Percentiles rank a stretch among this genome's conserved stretches.
phyloP scores from a whole-genome alignment of 768 basidiomycete species.

The Suillus subluteus region DNA sequence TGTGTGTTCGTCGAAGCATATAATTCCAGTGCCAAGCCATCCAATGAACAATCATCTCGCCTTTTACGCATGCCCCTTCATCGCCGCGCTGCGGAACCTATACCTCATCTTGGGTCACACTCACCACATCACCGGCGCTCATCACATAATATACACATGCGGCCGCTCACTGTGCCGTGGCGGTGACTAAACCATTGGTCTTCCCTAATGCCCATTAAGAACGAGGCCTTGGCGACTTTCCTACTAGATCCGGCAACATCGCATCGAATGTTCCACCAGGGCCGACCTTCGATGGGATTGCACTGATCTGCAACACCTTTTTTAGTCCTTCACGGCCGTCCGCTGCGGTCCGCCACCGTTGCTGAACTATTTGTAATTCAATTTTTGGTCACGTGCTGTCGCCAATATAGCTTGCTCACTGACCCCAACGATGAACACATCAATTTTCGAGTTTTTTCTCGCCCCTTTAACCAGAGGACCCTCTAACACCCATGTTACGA shows the following conservation, averaged over 20 bases:
- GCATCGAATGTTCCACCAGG: slow-evolving; percentile 19
- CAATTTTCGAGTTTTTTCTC: slow-evolving; percentile 5
- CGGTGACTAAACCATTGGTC: slow-evolving; percentile 4
- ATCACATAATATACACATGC: slow-evolving; percentile 12
- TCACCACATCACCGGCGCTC: slow-evolving; percentile 11
- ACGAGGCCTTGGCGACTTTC: slow-evolving; percentile 16
- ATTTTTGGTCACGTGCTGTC: slow-evolving; percentile 8
- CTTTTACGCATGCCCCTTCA: slow-evolving; percentile 12
- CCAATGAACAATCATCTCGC: slow-evolving; percentile 11
- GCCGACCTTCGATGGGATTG: slow-evolving; percentile 18
- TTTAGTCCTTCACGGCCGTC: slow-evolving; percentile 20
- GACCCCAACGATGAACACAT: slow-evolving; percentile 28
- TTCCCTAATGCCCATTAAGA: slow-evolving; percentile 8
- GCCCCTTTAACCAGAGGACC: neutral
- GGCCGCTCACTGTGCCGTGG: slow-evolving; percentile 3
- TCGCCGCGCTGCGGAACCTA: slow-evolving; percentile 8
- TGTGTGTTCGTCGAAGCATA: slow-evolving; percentile 6
- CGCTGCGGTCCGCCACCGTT: slow-evolving; percentile 16
- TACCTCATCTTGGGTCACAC: slow-evolving; percentile 9
- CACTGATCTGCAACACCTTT: slow-evolving; percentile 7
- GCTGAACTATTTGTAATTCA: slow-evolving; percentile 22
- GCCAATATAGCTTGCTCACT: slow-evolving; percentile 17
- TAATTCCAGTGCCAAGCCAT: slow-evolving; percentile 6
- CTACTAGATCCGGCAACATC: slow-evolving; percentile 14
- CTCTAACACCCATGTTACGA: slow-evolving; percentile 7